Base-by-base conservation (phyloP, 352 stramenopile species). In the Lagenidium giganteum region DNA sequence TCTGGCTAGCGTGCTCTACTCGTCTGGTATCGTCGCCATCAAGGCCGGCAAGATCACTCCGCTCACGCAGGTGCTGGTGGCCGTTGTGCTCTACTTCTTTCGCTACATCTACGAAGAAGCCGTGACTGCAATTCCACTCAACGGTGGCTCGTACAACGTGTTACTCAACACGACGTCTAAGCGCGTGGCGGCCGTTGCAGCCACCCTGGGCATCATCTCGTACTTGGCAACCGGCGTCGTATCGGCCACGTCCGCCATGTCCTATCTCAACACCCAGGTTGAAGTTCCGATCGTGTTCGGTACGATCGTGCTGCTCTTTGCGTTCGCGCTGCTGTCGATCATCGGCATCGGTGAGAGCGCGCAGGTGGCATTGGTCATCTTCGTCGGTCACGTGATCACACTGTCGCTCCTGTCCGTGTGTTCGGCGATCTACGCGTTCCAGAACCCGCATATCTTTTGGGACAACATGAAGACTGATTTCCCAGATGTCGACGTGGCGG, bases 131-230 rank as follows among this genome's bases (percentile, higher is more conserved):
- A 70, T 95, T 25, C 82, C 82, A 24, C 65, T 90, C 23, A 94
- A 95, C 57, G 83, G 83, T 28, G 83, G 83, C 33, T 85, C 77
- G 21, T 95, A 94, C 56, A 95, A 93, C 51, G 68, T 90, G 43
- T 63, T 95, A 39, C 65, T 95, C 38, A 94, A 94, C 54, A 87
- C 77, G 8, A 93, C 82, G 18, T 84, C 57, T 29, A 95, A 95
- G 66, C 57, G 65, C 35, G 61, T 83, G 13, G 82, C 83, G 12
- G 77, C 77, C 8, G 67, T 91, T 21, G 83, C 76, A 6, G 83
- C 83, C 14, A 75, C 73, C 16, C 72, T 95, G 27, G 70, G 77
- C 9, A 79, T 95, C 45, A 82, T 95, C 49, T 82, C 75, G 9
- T 95, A 95, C 70, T 64, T 93, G 12, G 83, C 83, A 14, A 95